Conservation (phyloP, 2,329 filamentous ascomycete genomes). For the Myriosclerotinia scirpicola region DNA sequence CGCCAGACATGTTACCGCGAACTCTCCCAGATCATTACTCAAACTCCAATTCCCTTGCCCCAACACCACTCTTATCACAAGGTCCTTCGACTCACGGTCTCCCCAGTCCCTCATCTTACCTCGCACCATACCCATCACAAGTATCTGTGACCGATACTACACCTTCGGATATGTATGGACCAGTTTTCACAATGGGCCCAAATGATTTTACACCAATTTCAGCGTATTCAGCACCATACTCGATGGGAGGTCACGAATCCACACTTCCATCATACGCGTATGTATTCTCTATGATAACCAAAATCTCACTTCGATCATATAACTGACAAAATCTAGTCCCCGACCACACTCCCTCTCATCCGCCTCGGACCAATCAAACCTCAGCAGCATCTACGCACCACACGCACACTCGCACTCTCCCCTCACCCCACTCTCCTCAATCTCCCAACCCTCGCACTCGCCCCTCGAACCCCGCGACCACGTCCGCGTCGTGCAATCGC, state of each 20-base stretch:
- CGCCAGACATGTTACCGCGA: conserved; percentile 40
- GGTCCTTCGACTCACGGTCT: conserved; percentile 32
- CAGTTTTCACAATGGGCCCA: conserved; percentile 38
- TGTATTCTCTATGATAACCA: conserved; percentile 16
- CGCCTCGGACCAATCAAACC: conserved; percentile 35
- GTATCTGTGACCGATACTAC: conserved; percentile 29
- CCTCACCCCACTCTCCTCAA: conserved; percentile 6
- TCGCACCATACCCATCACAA: conserved; percentile 37
- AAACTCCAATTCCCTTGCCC: conserved; percentile 34
- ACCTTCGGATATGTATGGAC: conserved; percentile 38
- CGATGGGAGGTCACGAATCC: conserved; percentile 28
- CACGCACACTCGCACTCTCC: conserved; percentile 27
- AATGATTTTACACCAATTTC: conserved; percentile 36
- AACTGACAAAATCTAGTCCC: conserved; percentile 24
- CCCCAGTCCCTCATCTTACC: conserved; percentile 35
- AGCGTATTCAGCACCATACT: conserved; percentile 37
- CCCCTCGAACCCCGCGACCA: conserved; percentile 40
- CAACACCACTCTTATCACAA: conserved; percentile 39
- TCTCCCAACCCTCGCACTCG: conserved; percentile 7
- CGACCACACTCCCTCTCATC: conserved; percentile 39
- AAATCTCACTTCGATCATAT: not conserved
- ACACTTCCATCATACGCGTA: conserved; percentile 36
- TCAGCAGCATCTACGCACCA: conserved; percentile 31
- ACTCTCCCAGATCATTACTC: conserved; percentile 37
- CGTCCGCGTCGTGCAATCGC: conserved; percentile 70